Base-by-base conservation (phyloP, 2,329 filamentous ascomycete species). In the Arthrobotrys conoides region DNA sequence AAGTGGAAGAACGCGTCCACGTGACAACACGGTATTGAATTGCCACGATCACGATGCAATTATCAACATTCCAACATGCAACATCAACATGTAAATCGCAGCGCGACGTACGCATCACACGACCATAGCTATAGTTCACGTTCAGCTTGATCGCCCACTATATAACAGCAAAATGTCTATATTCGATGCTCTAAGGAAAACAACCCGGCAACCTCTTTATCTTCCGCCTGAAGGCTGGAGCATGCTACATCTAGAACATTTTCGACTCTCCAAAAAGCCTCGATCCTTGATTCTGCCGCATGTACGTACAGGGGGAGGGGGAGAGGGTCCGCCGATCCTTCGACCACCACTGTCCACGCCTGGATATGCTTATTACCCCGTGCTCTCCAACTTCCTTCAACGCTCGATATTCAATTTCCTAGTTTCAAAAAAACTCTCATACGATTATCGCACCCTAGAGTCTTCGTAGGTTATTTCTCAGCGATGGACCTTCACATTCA, bases 101-200 rank as follows among this genome's bases (percentile, higher is more conserved):
- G n/a, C n/a, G n/a, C n/a, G n/a, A n/a, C n/a, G n/a, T n/a, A n/a
- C n/a, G 9, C 33, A 36, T 36, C 33, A 9, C 33, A 30, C 27
- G 27, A 6, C 27, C n/a, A n/a, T n/a, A 30, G 27, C 6, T 30
- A 30, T 30, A 3, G 27, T 30, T 6, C 27, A 30, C 27, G 3
- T 30, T 30, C 27, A 30, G 27, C 27, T 36, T 18, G 18, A 44
- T 44, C n/a, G 38, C n/a, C 16, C 38, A 44, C 16, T 5, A n/a
- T 14, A n/a, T 14, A 9, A 8, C 9, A 36, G 33, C 33, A 36
- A 8, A 36, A 36, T 36, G 33, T 63, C 57, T 3, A 27, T 63
- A 46, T 46, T 46, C 22, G 36, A 63, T 27, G 36, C 18, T 20
- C n/a, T 63, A n/a, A 63, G 14, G 18, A 63, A 27, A 44, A 46